A percentile compares a stretch with the other conserved stretches of the same genome.
phyloP scores from a whole-genome alignment of 257 asterid species.

The Solanum dulcamara region DNA sequence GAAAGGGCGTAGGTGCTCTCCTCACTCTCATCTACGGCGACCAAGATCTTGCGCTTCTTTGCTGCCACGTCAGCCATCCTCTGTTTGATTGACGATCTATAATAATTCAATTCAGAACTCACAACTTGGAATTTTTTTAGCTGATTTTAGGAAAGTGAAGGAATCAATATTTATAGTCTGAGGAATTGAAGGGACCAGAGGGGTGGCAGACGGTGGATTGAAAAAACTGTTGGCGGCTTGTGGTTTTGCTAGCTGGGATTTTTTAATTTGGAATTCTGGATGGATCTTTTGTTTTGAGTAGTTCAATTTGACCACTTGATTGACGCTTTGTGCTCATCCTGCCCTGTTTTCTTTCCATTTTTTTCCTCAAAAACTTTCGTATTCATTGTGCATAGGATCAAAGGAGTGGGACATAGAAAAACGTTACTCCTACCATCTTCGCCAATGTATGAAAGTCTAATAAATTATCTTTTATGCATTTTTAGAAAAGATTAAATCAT shows the following conservation, averaged over 20 bases:
- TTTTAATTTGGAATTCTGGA: background rate
- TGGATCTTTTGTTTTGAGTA: background rate
- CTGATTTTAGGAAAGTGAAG: background rate
- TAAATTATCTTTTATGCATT: too few species aligned
- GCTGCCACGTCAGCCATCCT: constrained; percentile 16
- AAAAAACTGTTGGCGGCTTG: constrained; percentile 24
- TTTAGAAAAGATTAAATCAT: too few species aligned
- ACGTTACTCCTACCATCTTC: too few species aligned
- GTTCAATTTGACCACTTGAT: background rate
- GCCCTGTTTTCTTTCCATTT: background rate
- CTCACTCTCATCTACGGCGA: constrained; percentile 63
- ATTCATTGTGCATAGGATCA: too few species aligned
- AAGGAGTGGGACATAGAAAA: too few species aligned
- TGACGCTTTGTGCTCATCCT: background rate
- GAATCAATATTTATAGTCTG: background rate
- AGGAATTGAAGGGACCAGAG: background rate
- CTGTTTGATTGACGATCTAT: background rate
- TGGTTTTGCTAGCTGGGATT: background rate
- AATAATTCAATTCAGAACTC: background rate
- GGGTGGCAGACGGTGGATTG: background rate
- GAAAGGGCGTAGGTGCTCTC: constrained; percentile 60
- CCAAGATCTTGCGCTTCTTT: constrained; percentile 38
- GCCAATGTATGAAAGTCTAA: too few species aligned
- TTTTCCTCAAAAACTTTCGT: too few species aligned
- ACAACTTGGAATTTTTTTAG: background rate